Evolutionary conservation across 106 monocot genomes (phyloP).

Genomic region (Chionographis japonica): DNA sequence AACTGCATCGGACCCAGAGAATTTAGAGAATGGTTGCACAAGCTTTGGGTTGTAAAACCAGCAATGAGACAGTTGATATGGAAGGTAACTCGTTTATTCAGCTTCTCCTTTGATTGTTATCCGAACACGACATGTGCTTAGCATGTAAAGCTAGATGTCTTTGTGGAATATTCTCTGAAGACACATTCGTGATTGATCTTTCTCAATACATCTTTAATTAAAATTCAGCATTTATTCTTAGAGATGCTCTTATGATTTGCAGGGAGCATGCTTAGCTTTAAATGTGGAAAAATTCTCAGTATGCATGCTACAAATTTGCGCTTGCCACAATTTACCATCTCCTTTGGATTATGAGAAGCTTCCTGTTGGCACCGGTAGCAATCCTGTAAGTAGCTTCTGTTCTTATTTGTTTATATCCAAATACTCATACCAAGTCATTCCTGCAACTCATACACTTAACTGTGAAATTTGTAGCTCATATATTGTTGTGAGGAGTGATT

Average conservation of each 20-base stretch:
- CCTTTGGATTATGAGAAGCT: constrained; percentile 82
- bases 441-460: too few species aligned
- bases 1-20: constrained; percentile 92
- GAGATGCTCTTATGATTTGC: constrained; percentile 6
- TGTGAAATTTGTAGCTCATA: too few species aligned
- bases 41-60: constrained; percentile 80
- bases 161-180: neutral
- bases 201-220: too few species aligned
- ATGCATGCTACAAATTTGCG: constrained; percentile 62
- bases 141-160: too few species aligned
- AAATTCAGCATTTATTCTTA: neutral
- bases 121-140: neutral
- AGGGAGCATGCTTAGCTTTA: constrained; percentile 86
- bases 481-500: too few species aligned
- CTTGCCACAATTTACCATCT: constrained; percentile 49
- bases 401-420: neutral
- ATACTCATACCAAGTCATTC: too few species aligned
- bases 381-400: constrained; percentile 74
- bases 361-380: constrained; percentile 99
- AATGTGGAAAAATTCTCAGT: constrained; percentile 75
- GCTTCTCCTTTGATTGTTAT: neutral
- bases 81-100: constrained; percentile 48
- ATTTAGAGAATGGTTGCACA: constrained; percentile 82
- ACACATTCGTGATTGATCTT: too few species aligned
- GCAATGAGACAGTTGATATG: constrained; percentile 66